Evolutionary conservation across 169 alveolate genomes (phyloP).

Genomic region (Plasmodium gonderi): DNA sequence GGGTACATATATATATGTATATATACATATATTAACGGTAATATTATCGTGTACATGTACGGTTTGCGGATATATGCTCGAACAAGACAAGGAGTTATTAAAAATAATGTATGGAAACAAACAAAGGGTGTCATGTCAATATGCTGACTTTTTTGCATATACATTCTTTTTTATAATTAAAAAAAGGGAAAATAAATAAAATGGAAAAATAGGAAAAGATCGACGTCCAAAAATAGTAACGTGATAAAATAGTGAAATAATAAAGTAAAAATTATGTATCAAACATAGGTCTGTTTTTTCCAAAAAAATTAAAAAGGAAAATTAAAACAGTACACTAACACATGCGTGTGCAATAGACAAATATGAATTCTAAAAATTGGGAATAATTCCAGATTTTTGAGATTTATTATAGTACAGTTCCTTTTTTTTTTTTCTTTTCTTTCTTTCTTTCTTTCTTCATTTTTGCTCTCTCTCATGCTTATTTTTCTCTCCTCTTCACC

Average conservation of each 20-base stretch:
- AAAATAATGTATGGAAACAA: neutral
- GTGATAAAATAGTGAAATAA: neutral
- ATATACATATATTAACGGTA: no score
- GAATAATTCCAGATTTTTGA: no score
- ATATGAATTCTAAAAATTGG: neutral
- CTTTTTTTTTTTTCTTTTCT: no score
- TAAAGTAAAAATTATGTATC: neutral
- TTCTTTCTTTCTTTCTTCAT: no score
- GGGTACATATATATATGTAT: no score
- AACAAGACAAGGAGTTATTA: neutral
- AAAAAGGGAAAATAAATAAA: neutral
- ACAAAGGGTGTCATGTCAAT: neutral
- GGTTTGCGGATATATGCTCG: neutral
- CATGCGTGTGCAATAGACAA: neutral
- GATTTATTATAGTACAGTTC: no score
- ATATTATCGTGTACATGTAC: neutral
- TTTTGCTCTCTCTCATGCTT: no score
- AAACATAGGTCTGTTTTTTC: neutral
- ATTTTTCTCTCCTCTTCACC: no score
- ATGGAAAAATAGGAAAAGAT: no score
- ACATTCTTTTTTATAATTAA: neutral
- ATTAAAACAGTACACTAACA: neutral
- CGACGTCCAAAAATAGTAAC: no score
- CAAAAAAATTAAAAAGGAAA: neutral
- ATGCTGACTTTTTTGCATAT: no score